Conservation (phyloP, 1,139 yeast species). For the Torulaspora globosa region DNA sequence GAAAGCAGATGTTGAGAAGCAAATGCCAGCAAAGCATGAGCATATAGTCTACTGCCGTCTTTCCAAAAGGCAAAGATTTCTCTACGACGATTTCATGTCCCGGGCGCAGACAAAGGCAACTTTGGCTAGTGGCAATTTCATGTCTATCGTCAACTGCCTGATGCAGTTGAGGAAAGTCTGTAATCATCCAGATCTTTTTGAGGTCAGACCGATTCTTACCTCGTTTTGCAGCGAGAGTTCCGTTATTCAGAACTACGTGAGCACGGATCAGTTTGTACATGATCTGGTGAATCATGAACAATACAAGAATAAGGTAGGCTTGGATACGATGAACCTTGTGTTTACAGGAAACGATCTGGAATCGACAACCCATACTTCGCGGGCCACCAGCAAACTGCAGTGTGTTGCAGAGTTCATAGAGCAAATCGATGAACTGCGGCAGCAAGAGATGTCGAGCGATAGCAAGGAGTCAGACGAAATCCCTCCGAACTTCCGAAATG, state of each 20-base stretch:
- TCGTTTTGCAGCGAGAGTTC: constrained; percentile 73
- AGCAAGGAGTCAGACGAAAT: constrained; percentile 34
- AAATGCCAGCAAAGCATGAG: constrained; percentile 97
- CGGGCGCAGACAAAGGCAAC: constrained; percentile 94
- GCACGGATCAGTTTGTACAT: constrained; percentile 44
- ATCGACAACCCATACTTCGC: constrained; percentile 47
- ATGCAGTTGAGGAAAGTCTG: constrained; percentile 98
- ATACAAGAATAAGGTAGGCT: constrained; percentile 41
- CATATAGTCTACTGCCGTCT: constrained; percentile 89
- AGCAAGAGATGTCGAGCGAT: constrained; percentile 18
- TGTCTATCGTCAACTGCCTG: constrained; percentile 92
- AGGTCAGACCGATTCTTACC: constrained; percentile 90
- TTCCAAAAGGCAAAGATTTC: constrained; percentile 84
- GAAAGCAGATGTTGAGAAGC: constrained; percentile 95
- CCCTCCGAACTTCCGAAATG: constrained; percentile 36
- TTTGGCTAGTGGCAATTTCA: constrained; percentile 86
- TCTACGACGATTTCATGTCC: constrained; percentile 96
- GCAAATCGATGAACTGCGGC: constrained; percentile 44
- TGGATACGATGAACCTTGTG: constrained; percentile 58
- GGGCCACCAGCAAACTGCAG: constrained; percentile 44
- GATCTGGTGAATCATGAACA: constrained; percentile 39
- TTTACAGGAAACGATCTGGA: constrained; percentile 48
- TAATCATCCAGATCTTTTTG: constrained; percentile 95
- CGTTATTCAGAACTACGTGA: constrained; percentile 50
- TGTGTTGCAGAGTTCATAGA: constrained; percentile 47